A percentile compares a stretch with the other conserved stretches of the same genome.
These are phyloP conservation scores for Obba rivulosa DNA, from an alignment of 768 basidiomycete genomes.

Conservation along the genomic window DNA sequence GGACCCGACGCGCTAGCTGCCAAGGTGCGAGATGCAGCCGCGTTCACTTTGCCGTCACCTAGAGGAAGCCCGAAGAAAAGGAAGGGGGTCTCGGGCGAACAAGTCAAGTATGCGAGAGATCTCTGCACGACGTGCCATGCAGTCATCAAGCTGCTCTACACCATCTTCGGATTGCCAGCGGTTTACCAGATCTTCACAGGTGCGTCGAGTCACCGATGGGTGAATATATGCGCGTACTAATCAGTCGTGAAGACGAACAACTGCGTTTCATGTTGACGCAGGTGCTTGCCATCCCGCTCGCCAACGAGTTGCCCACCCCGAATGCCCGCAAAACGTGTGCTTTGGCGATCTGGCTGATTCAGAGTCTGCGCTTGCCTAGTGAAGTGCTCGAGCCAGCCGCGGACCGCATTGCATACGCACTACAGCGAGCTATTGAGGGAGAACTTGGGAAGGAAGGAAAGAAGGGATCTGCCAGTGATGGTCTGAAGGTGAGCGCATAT, in stretches of 20 bases:
- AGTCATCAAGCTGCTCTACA: constrained; percentile 59
- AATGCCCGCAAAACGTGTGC: constrained; percentile 86
- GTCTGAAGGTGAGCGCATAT: constrained; percentile 53
- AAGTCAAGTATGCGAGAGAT: constrained; percentile 76
- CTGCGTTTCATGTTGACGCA: constrained; percentile 55
- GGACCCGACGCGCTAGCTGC: neutral
- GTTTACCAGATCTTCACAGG: constrained; percentile 58
- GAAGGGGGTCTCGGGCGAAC: constrained; percentile 71
- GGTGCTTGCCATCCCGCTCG: constrained; percentile 68
- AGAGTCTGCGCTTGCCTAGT: constrained; percentile 62
- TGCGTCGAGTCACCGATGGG: constrained; percentile 23
- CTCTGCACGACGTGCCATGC: constrained; percentile 69
- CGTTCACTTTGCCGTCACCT: constrained; percentile 53
- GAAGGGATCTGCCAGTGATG: constrained; percentile 76
- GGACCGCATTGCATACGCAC: constrained; percentile 63
- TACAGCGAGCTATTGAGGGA: constrained; percentile 75
- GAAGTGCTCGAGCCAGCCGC: constrained; percentile 56
- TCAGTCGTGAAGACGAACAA: constrained; percentile 43
- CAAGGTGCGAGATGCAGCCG: neutral
- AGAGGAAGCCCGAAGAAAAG: constrained; percentile 62
- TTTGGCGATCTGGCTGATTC: constrained; percentile 68
- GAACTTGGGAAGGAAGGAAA: constrained; percentile 87
- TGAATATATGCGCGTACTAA: constrained; percentile 3
- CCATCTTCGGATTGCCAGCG: constrained; percentile 56
- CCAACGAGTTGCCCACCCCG: constrained; percentile 65